These are phyloP conservation scores for Achlya hypogyna DNA, from an alignment of 352 stramenopile species.

Conservation along the genomic window DNA sequence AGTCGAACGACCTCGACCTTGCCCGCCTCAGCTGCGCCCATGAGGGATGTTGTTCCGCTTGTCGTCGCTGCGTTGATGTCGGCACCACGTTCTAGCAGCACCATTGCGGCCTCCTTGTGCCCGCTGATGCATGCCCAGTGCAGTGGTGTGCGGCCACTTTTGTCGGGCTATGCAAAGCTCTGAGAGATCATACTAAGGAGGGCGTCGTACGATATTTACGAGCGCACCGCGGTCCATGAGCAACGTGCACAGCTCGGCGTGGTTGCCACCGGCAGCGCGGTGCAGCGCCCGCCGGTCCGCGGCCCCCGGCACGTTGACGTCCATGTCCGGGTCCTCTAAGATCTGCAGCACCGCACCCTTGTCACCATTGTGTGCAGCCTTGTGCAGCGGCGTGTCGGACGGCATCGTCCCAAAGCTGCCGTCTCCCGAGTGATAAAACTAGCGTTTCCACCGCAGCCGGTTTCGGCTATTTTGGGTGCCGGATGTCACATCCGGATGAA, in stretches of 20 bases:
- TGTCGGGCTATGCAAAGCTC: conserved; percentile 58
- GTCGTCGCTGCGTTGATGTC: conserved; percentile 86
- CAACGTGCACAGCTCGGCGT: conserved; percentile 81
- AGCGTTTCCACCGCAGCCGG: background rate
- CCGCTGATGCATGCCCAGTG: conserved; percentile 91
- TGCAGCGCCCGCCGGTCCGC: conserved; percentile 82
- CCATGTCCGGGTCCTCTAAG: conserved; percentile 79
- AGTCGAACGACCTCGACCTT: conserved; percentile 88
- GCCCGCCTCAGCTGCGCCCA: conserved; percentile 82
- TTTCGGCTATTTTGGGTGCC: background rate
- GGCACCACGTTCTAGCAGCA: conserved; percentile 76
- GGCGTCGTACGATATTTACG: conserved; percentile 62
- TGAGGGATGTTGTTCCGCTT: conserved; percentile 84
- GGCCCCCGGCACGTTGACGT: conserved; percentile 80
- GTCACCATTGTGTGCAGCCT: conserved; percentile 85
- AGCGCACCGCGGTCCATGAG: conserved; percentile 80
- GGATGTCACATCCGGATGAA: background rate
- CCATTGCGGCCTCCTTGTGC: conserved; percentile 83
- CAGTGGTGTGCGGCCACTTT: conserved; percentile 86
- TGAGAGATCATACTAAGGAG: background rate
- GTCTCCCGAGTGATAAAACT: background rate
- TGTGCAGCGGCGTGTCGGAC: conserved; percentile 84
- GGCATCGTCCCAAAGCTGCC: conserved; percentile 45
- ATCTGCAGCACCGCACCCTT: conserved; percentile 81
- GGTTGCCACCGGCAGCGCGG: conserved; percentile 80